Evolutionary conservation across 2,329 filamentous ascomycete species (phyloP).

Genomic region (Diaporthe sp.): DNA sequence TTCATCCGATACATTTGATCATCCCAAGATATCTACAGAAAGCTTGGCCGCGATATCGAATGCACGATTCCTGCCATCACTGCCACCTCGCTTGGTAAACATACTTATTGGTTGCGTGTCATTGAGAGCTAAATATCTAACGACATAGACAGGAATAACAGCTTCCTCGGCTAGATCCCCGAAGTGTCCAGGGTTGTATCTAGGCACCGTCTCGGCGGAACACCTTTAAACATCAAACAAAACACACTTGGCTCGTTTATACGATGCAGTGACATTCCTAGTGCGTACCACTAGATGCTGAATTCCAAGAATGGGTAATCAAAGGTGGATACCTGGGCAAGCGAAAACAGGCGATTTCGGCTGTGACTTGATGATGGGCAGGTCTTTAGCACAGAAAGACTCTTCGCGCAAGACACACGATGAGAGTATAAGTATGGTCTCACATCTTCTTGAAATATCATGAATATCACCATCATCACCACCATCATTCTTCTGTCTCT

Average conservation of each 20-base stretch:
- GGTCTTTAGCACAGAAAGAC: background rate
- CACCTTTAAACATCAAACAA: constrained; percentile 22
- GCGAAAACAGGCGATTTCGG: background rate
- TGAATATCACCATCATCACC: background rate
- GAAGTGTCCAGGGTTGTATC: background rate
- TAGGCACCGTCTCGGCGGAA: background rate
- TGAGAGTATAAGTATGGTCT: background rate
- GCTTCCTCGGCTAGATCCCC: background rate
- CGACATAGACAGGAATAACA: background rate
- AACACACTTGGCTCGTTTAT: constrained; percentile 20
- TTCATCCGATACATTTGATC: constrained; percentile 16
- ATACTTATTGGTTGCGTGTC: background rate
- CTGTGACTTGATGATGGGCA: background rate
- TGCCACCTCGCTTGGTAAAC: background rate
- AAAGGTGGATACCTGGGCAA: background rate
- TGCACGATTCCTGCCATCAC: background rate
- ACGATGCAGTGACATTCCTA: constrained; percentile 12
- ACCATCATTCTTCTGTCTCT: background rate
- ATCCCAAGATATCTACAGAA: constrained; percentile 19
- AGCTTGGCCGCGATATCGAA: background rate
- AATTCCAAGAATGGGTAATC: constrained; percentile 1
- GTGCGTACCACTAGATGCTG: background rate
- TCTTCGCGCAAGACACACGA: background rate
- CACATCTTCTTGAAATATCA: background rate
- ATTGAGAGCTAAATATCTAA: background rate